Evolutionary conservation across 768 basidiomycete species (phyloP).

Genomic region (Calvatia gigantea): DNA sequence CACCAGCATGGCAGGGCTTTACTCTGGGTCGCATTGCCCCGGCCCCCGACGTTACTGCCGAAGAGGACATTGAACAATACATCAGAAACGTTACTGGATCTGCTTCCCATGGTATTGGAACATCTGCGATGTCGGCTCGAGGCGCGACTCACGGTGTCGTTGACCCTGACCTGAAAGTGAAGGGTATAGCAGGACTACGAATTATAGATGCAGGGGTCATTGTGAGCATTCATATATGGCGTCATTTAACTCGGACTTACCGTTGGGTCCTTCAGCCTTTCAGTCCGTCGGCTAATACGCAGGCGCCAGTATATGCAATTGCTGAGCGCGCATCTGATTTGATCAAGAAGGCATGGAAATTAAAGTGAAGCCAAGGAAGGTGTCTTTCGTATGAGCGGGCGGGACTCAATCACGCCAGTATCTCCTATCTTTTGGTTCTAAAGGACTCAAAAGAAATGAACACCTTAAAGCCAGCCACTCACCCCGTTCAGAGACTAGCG

Average conservation of each 20-base stretch:
- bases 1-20: conserved; percentile 14
- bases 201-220: conserved; percentile 26
- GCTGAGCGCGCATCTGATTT: conserved; percentile 8
- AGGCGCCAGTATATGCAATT: conserved; percentile 7
- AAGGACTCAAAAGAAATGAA: too few species aligned
- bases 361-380: neutral
- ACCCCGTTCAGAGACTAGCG: too few species aligned
- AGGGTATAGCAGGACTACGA: conserved; percentile 23
- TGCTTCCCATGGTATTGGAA: conserved; percentile 20
- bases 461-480: too few species aligned
- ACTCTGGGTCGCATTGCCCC: conserved; percentile 10
- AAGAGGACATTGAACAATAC: conserved; percentile 15
- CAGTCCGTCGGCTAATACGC: conserved; percentile 1
- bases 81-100: conserved; percentile 10
- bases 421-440: too few species aligned
- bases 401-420: too few species aligned
- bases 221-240: conserved; percentile 12
- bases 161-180: conserved; percentile 25
- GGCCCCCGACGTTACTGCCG: conserved; percentile 7
- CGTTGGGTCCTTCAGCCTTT: neutral
- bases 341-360: conserved; percentile 5
- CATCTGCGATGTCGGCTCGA: conserved; percentile 20
- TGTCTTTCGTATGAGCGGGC: too few species aligned
- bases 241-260: too few species aligned
- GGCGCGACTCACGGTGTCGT: conserved; percentile 22